Conservation (phyloP, 495 filamentous ascomycete genomes). For the Entonaema liquescens region DNA sequence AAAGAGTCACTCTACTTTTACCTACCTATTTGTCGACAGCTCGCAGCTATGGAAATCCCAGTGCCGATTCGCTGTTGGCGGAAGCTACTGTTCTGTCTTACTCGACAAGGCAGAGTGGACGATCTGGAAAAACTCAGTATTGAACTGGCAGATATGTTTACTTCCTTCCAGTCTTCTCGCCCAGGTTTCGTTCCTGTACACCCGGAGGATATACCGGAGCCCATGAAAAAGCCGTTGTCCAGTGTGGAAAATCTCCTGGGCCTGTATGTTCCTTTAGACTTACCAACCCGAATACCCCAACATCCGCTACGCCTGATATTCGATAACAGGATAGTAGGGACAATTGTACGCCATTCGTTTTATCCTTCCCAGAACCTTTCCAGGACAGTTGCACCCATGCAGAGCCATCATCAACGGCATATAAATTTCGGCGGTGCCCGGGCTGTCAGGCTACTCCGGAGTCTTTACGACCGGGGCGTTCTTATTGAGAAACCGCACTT, state of each 20-base stretch:
- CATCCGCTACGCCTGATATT: constrained; percentile 50
- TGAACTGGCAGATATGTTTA: constrained; percentile 42
- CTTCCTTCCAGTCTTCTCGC: constrained; percentile 20
- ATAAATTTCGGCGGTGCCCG: constrained; percentile 36
- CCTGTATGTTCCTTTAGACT: constrained; percentile 43
- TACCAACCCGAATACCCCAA: constrained; percentile 14
- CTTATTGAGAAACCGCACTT: constrained; percentile 12
- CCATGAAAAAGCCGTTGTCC: constrained; percentile 33
- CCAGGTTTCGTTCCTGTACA: constrained; percentile 42
- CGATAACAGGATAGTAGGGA: constrained; percentile 34
- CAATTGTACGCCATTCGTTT: constrained; percentile 46
- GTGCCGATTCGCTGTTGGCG: constrained; percentile 40
- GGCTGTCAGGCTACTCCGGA: constrained; percentile 36
- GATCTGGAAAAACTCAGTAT: constrained; percentile 45
- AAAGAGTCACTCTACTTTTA: constrained; percentile 38
- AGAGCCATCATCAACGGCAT: not conserved
- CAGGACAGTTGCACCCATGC: not conserved
- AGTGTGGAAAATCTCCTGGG: constrained; percentile 39
- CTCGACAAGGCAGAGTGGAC: constrained; percentile 40
- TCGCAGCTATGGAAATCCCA: constrained; percentile 43
- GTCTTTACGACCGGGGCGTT: constrained; percentile 41
- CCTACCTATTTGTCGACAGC: constrained; percentile 38
- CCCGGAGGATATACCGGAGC: constrained; percentile 44
- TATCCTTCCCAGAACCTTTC: constrained; percentile 1
- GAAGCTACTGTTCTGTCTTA: constrained; percentile 45